Conservation (phyloP, 208 protist genomes). For the Trichomonas vaginalis region DNA sequence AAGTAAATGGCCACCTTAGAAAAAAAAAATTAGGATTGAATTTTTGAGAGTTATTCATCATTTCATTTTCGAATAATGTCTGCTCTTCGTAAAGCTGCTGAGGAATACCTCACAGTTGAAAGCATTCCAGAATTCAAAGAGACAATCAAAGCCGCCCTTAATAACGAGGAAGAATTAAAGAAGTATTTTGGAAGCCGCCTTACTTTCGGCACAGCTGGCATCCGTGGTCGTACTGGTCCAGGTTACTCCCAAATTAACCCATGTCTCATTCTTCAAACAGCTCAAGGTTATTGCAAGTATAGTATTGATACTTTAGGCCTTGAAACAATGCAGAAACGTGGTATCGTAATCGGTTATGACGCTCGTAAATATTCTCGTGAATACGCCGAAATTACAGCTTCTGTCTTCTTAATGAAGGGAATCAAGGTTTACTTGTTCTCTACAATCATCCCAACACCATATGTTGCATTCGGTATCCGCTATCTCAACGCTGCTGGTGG, state of each 20-base stretch:
- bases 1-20: too few species aligned
- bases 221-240: neutral
- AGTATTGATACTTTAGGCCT: neutral
- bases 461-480: neutral
- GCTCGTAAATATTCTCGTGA: neutral
- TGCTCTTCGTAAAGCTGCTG: too few species aligned
- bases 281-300: neutral
- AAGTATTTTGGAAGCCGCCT: neutral
- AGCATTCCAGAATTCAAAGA: neutral
- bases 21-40: too few species aligned
- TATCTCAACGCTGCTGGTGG: neutral
- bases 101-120: too few species aligned
- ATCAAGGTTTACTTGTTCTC: slow-evolving; percentile 7
- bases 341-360: too few species aligned
- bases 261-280: too few species aligned
- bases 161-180: neutral
- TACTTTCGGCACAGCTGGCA: neutral
- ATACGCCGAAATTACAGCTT: neutral
- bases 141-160: neutral
- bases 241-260: neutral
- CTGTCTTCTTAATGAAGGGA: neutral
- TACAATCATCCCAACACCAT: too few species aligned
- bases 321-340: neutral
- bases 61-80: too few species aligned
- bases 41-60: too few species aligned